Evolutionary conservation across 164 flowering plant genomes (phyloP), one percentile per base, ranked within the genome.

Genomic region (Stephania cephalantha): DNA sequence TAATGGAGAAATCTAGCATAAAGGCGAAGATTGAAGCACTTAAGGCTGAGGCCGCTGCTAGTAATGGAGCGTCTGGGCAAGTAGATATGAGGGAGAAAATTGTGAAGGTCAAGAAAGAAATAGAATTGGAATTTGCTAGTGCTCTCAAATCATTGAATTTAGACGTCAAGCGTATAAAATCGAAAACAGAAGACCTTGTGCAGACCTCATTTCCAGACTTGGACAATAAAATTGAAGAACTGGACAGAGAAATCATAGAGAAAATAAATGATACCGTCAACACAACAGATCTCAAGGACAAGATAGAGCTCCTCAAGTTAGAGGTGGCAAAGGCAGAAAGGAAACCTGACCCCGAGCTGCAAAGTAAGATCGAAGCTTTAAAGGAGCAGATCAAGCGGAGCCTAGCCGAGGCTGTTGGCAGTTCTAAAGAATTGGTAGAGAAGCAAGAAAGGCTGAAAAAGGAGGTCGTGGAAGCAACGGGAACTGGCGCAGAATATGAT

Each of bases 261-360:
- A 74, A 74, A 66, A 89, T 94, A 30, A 86, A 82, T 75, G 85
- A 85, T 50, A 82, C 80, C 67, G 71, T 87, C 18, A 79, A 76
- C 63, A 81, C 88, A 52, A 74, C 87, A 53, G 87, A 88, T 78
- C 61, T 92, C 77, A 87, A 88, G 84, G 79, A 81, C 75, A 85
- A 83, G 80, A 79, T 91, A 45, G 91, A 88, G 73, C 44, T 80
- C 79, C 83, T 95, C 80, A 87, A 86, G 79, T 63, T 77, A 50
- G 91, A 87, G 82, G 72, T 83, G 52, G 85, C 75, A 7, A 88
- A 81, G 83, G 86, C 89, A 18, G 94, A 88, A 68, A 82, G 83
- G 74, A 73, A 79, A 58, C 89, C 93, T 68, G 82, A 85, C 78
- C 53, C 68, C 42, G 89, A 83, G 25, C 50, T 85, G 11, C 85